Conservation (phyloP, 495 filamentous ascomycete genomes). For the Neurospora sp. region DNA sequence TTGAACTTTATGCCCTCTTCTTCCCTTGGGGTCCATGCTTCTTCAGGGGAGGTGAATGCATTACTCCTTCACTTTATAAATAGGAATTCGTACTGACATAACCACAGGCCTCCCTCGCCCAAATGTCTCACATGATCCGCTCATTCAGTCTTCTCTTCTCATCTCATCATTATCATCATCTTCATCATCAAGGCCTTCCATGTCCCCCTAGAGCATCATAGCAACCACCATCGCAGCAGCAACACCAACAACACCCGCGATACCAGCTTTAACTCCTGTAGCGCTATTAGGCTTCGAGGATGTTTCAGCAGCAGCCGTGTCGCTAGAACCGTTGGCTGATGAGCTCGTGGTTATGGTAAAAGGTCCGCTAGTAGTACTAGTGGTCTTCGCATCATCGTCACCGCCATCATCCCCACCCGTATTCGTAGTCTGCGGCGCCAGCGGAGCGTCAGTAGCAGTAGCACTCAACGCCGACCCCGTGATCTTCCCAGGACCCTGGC, state of each 20-base stretch:
- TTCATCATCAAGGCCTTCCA: not conserved
- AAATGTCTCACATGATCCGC: not conserved
- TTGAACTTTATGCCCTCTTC: not conserved
- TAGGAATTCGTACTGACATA: not conserved
- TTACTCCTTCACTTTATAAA: not conserved
- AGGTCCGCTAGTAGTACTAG: not conserved
- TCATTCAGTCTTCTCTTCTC: not conserved
- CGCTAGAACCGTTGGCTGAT: not conserved
- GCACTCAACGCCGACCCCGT: conserved; percentile 27
- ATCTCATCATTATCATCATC: not conserved
- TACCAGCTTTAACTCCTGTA: not conserved
- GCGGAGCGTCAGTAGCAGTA: conserved; percentile 6
- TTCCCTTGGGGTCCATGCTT: not conserved
- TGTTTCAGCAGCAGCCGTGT: not conserved
- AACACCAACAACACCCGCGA: not conserved
- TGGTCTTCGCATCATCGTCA: not conserved
- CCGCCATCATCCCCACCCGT: not conserved
- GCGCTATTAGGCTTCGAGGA: not conserved
- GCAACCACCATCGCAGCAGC: not conserved
- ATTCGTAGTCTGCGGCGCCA: not conserved
- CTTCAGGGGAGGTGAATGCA: not conserved
- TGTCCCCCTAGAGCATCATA: not conserved
- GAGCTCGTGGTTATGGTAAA: not conserved
- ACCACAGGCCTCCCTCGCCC: not conserved
- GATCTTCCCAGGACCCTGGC: conserved; percentile 25